Conservation (phyloP, 1,284 basidiomycete species). For the Anthracocystis walkeri region DNA sequence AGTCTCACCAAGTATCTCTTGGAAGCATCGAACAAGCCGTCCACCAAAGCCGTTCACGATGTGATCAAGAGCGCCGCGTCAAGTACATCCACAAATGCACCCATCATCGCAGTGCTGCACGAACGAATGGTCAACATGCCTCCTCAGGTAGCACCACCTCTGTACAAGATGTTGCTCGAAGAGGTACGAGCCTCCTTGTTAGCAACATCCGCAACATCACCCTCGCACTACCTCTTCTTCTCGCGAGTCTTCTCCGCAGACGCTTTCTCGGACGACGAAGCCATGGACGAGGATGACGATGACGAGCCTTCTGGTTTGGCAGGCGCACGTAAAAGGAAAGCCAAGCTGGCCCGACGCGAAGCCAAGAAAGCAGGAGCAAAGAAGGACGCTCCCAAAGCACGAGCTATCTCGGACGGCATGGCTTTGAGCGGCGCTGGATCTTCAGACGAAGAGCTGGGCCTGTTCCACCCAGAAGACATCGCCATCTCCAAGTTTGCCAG, state of each 20-base stretch:
- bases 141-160: conserved; percentile 58
- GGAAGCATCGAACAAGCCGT: conserved; percentile 40
- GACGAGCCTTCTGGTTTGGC: conserved; percentile 56
- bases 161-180: conserved; percentile 65
- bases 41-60: conserved; percentile 46
- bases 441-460: conserved; percentile 54
- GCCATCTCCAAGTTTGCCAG: conserved; percentile 55
- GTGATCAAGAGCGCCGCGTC: conserved; percentile 39
- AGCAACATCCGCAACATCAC: conserved; percentile 23
- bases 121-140: conserved; percentile 69
- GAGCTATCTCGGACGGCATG: conserved; percentile 43
- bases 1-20: conserved; percentile 46
- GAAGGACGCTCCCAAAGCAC: conserved; percentile 39
- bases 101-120: conserved; percentile 59
- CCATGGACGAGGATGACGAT: conserved; percentile 58
- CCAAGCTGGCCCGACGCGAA: conserved; percentile 43
- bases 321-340: conserved; percentile 57
- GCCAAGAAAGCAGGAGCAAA: conserved; percentile 52
- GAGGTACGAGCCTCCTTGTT: conserved; percentile 42
- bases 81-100: conserved; percentile 35
- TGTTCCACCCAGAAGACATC: conserved; percentile 68
- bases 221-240: conserved; percentile 62
- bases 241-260: conserved; percentile 65
- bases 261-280: conserved; percentile 64
- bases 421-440: conserved; percentile 14